Evolutionary conservation across 805 yeast genomes (phyloP), one percentile per base, ranked within the genome.

Genomic region (Huiozyma sinensis): DNA sequence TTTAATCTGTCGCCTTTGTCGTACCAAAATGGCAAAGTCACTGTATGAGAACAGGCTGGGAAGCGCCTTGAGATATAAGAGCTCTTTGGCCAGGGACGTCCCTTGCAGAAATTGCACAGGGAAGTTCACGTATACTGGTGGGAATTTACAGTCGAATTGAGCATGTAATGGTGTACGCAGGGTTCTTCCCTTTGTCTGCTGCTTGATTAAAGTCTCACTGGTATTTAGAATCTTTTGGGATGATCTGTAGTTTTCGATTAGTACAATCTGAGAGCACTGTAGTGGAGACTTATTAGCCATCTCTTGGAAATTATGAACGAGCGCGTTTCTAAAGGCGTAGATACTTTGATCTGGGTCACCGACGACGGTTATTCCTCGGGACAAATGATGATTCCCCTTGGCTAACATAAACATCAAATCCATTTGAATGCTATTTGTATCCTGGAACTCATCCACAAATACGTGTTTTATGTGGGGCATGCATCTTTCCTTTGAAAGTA

Each of bases 301-400:
- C 10, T 66, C 66, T 36, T 64, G 64, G 53, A 89, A 85, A 53
- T 84, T 88, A 12, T 68, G 65, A 1, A 81, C 69, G 33, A 78
- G 77, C 0, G 97, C 97, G 54, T 81, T 79, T 47, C 97, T 68
- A 53, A 90, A 90, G 0, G 82, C 87, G 60, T 92, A 90, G 24
- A 90, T 90, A 56, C 95, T 81, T 62, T 90, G 98, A 61, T 92
- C 96, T 0, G 96, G 95, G 57, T 90, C 98, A 1, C 98, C 98
- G 2, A 90, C 97, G 1, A 88, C 80, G 0, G 97, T 85, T 7
- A 90, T 72, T 46, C 80, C 80, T 47, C 77, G 58, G 33, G 68
- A 69, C 13, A 56, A 42, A 13, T 63, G 59, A 3, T 61, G 54
- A 35, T 72, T 67, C 45, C 67, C 67, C 9, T 57, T 55, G 0